Percentiles rank a stretch among this genome's conserved stretches.
Conservation (phyloP, 164 flowering plant genomes). For the Cinnamomum micranthum region DNA sequence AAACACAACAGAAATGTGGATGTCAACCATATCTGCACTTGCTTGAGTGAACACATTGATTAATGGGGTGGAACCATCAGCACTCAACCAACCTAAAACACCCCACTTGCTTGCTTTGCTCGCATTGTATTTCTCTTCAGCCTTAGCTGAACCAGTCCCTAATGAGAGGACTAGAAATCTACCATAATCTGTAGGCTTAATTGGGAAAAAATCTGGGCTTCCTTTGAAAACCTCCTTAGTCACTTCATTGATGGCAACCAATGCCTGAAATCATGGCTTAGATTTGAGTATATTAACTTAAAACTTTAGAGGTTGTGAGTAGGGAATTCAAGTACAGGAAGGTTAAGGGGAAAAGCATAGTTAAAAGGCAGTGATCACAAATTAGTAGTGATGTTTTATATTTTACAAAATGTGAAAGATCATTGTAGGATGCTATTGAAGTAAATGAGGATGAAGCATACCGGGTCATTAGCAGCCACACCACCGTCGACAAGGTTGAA, state of each 20-base stretch:
- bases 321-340: too few relatives aligned
- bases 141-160: slow-evolving; percentile 33
- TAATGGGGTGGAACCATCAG: slow-evolving; percentile 23
- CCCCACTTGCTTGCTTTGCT: slow-evolving; percentile 33
- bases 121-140: slow-evolving; percentile 17
- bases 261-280: slow-evolving; percentile 11
- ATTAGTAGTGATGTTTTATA: too few relatives aligned
- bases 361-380: too few relatives aligned
- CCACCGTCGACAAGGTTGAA: slow-evolving; percentile 37
- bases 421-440: neutral
- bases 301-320: too few relatives aligned
- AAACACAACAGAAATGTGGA: slow-evolving; percentile 22
- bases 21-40: slow-evolving; percentile 34
- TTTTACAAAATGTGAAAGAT: too few relatives aligned
- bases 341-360: too few relatives aligned
- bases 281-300: neutral
- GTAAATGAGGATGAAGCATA: slow-evolving; percentile 1
- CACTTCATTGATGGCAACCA: slow-evolving; percentile 28
- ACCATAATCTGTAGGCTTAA: slow-evolving; percentile 21
- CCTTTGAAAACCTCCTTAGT: slow-evolving; percentile 17
- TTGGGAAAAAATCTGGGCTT: slow-evolving; percentile 19
- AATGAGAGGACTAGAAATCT: slow-evolving; percentile 29
- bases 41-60: slow-evolving; percentile 30
- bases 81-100: slow-evolving; percentile 24
- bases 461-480: slow-evolving; percentile 36